Conservation (phyloP, 2,329 filamentous ascomycete species). For the Lomentospora prolificans region DNA sequence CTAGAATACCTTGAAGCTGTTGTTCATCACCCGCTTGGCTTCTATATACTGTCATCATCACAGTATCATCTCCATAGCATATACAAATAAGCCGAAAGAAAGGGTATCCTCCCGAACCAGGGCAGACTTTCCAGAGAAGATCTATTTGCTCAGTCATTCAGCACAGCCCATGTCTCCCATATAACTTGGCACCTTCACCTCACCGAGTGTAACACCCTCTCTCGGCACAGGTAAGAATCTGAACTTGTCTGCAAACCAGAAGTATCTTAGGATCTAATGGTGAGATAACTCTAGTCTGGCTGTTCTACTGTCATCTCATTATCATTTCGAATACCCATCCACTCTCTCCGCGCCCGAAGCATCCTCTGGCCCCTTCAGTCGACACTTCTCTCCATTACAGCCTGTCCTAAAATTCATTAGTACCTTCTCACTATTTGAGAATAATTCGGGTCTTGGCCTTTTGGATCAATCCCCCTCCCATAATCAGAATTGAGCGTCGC, state of each 20-base stretch:
- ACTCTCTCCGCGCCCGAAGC: background rate
- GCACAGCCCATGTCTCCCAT: constrained; percentile 18
- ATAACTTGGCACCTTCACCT: constrained; percentile 29
- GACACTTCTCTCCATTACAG: background rate
- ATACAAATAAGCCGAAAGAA: background rate
- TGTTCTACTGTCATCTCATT: background rate
- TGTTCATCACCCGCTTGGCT: background rate
- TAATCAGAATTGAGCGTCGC: background rate
- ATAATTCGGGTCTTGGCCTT: too few relatives aligned
- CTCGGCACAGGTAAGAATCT: constrained; percentile 17
- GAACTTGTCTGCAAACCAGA: background rate
- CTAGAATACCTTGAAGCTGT: background rate
- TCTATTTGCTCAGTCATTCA: background rate
- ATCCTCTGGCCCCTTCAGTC: too few relatives aligned
- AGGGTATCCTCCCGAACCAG: background rate
- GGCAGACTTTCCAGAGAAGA: background rate
- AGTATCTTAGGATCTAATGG: background rate
- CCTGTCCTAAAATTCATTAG: background rate
- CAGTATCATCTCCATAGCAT: background rate
- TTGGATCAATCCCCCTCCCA: background rate
- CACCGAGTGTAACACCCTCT: constrained; percentile 33
- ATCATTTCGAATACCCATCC: background rate
- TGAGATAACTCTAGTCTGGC: background rate
- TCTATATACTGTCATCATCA: background rate
- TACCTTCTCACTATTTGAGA: background rate